Base-by-base conservation (phyloP, 495 filamentous ascomycete species). In the Trichoderma orchidacearum region DNA sequence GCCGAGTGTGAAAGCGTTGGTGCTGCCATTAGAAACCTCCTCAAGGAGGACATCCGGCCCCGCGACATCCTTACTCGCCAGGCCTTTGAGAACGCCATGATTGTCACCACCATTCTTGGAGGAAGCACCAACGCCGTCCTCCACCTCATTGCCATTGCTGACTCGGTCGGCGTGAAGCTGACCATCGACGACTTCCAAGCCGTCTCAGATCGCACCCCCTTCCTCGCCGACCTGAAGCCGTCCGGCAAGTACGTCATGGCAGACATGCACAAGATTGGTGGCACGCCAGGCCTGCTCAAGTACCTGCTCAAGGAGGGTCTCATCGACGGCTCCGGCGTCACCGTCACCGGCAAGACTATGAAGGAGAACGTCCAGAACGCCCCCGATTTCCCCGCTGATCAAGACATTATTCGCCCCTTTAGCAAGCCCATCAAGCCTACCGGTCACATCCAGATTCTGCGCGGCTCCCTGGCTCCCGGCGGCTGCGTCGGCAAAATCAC, bases 401-500 rank as follows among this genome's bases (percentile, higher is more conserved):
- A 98, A 70, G 76, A 85, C 60, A 88, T 98, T 72, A 95, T 98
- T 75, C 89, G 88, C 11, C 91, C 93, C 3, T 72, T 97, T 58
- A 85, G 78, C 68, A 84, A 95, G 68, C 94, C 93, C 25, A 92
- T 98, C 79, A 97, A 98, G 75, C 60, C 75, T 28, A 95, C 90
- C 3, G 93, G 93, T 53, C 93, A 97, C 71, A 95, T 98, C 66
- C 91, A 96, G 73, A 98, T 98, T 68, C 81, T 98, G 18, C 86
- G 90, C 54, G 93, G 93, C 31, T 85, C 85, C 5, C 80, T 98
- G 28, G 89, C 93, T 2, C 93, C 93, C 1, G 93, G 86, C 58
- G 93, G 93, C 53, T 86, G 81, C 60, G 93, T 98, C 13, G 93
- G 92, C 59, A 98, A 98, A 77, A 98, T 98, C 70, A 98, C 93